Base-by-base conservation (phyloP, 2,329 filamentous ascomycete species). In the Paraphaeosphaeria sporulosa region DNA sequence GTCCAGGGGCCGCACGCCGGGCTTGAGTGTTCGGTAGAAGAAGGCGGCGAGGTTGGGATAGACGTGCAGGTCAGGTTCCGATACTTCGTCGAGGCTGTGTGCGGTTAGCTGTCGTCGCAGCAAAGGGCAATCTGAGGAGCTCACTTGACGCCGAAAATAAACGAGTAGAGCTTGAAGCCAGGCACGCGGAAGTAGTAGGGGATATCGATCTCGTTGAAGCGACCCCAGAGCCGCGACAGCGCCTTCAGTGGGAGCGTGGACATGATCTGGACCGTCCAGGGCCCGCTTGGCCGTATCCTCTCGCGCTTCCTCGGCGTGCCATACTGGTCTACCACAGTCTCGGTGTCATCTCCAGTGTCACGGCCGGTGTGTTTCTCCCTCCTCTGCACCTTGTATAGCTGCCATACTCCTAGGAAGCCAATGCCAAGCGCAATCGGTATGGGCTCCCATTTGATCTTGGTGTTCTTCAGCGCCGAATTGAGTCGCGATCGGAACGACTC, bases 31-130 rank as follows among this genome's bases (percentile, higher is more conserved):
- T 63, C 95, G 92, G 79, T 98, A 99, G 83, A 99, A 99, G 84
- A 99, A 99, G 60, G 94, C 88, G 6, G 94, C 93, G 43, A 99
- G 87, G 75, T 99, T 99, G 21, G 93, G 92, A 76, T 95, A 99
- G 50, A 86, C 87, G 76, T 92, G 93, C 21, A 99, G 87, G 71
- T 99, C 95, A 19, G 90, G 87, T 75, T 99, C 94, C 34, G 89
- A 87, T 19, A 97, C 89, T 81, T 99, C 95, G 60, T 90, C 86
- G 59, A 99, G 86, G 76, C 89, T 91, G 74, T 15, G 10, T 21
- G 7, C 15, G 15, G 55, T 71, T 51, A 71, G 66, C 43, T n/a
- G 47, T 66, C 23, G 50, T 21, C 40, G 12, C 21, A 13, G 3
- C n/a, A 3, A 2, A 19, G 10, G 25, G n/a, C 13, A 17, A 42